These are phyloP conservation scores for Acanthamoeba rhysodes DNA, from an alignment of 208 protist genomes.

Conservation along the genomic window DNA sequence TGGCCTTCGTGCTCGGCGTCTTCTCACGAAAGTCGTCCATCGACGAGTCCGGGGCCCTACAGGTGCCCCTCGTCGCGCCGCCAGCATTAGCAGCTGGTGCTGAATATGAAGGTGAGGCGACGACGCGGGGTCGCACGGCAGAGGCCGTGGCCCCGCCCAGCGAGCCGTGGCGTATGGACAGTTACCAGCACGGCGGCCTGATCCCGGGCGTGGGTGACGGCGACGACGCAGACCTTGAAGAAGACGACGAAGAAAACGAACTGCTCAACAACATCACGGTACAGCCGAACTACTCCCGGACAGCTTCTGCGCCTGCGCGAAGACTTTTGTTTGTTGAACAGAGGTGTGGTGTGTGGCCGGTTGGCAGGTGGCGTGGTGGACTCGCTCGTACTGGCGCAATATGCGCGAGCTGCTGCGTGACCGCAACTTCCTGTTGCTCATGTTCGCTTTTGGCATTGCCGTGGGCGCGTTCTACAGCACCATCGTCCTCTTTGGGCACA, in stretches of 20 bases:
- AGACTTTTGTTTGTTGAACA: no score
- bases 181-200: slow-evolving; percentile 17
- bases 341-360: background rate
- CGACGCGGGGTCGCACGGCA: background rate
- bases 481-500: slow-evolving; percentile 21
- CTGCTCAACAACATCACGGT: slow-evolving; percentile 2
- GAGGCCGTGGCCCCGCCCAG: background rate
- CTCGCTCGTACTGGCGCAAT: slow-evolving; percentile 37
- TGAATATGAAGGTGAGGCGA: background rate
- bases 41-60: background rate
- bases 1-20: background rate
- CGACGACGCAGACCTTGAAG: background rate
- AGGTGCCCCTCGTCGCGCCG: background rate
- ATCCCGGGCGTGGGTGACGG: background rate
- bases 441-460: slow-evolving; percentile 29
- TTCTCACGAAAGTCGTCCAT: background rate
- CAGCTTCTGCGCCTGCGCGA: no score
- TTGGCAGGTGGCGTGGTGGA: slow-evolving; percentile 30
- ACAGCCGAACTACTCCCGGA: no score
- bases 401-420: slow-evolving; percentile 28
- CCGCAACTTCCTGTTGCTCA: slow-evolving; percentile 52
- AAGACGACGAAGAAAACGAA: background rate
- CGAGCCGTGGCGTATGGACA: slow-evolving; percentile 36
- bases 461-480: slow-evolving; percentile 39
- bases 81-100: no score